phyloP scores from a whole-genome alignment of 192 early-diverging fungal species.

The Radiomyces spectabilis region DNA sequence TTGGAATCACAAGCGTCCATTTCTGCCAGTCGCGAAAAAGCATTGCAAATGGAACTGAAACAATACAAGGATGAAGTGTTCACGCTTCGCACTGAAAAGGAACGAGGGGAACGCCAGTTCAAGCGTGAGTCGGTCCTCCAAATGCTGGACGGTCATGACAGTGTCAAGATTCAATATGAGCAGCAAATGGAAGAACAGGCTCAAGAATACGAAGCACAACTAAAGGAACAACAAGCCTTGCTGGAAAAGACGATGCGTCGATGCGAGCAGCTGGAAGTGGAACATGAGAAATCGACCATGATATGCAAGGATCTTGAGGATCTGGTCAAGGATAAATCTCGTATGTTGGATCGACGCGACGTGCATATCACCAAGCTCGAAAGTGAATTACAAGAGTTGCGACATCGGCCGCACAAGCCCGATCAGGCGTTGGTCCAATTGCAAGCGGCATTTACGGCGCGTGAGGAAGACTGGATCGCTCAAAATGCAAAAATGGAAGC shows the following conservation, averaged over 20 bases:
- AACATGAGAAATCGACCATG: constrained; percentile 13
- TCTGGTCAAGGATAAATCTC: constrained; percentile 24
- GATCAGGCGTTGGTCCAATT: not conserved
- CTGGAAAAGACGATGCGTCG: constrained; percentile 13
- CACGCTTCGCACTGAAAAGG: constrained; percentile 15
- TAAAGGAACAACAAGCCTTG: constrained; percentile 19
- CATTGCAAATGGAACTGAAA: constrained; percentile 21
- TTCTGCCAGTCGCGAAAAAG: constrained; percentile 10
- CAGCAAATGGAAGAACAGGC: constrained; percentile 21
- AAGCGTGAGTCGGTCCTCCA: constrained; percentile 32
- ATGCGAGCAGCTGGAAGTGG: constrained; percentile 8
- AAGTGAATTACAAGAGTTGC: constrained; percentile 8
- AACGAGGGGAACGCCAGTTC: constrained; percentile 30
- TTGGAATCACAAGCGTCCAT: constrained; percentile 6
- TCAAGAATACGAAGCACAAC: constrained; percentile 26
- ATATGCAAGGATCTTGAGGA: constrained; percentile 8
- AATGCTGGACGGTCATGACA: constrained; percentile 24
- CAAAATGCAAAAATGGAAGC: constrained; percentile 17
- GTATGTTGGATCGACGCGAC: constrained; percentile 27
- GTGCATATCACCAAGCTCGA: constrained; percentile 22
- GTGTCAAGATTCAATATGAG: constrained; percentile 16
- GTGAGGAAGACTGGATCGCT: constrained; percentile 11
- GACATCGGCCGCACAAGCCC: not conserved
- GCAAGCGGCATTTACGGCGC: not conserved
- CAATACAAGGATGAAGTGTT: constrained; percentile 17